Percentiles rank a stretch among this genome's conserved stretches.
Evolutionary conservation across 768 basidiomycete genomes (phyloP).

Genomic region (Mycena vitilis): DNA sequence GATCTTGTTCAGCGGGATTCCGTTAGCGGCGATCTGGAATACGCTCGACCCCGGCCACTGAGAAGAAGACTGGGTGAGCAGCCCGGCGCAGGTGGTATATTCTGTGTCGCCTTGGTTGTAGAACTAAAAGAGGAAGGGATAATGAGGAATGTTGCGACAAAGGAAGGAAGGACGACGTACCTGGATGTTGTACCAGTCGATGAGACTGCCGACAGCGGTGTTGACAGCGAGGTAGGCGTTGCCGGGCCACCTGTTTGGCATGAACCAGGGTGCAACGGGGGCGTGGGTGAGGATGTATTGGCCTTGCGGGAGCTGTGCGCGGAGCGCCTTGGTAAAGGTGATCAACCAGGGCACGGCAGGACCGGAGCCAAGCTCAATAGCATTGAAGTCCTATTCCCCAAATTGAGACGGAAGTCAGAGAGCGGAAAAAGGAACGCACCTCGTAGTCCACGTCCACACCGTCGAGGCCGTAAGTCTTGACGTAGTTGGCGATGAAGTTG

Average conservation of each 20-base stretch:
- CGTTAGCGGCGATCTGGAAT: constrained; percentile 68
- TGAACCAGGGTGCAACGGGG: constrained; percentile 40
- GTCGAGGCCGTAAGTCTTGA: constrained; percentile 60
- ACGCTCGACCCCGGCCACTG: constrained; percentile 71
- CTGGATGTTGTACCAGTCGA: constrained; percentile 75
- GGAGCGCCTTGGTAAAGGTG: constrained; percentile 42
- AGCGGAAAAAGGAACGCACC: constrained; percentile 33
- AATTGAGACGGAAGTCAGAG: background rate
- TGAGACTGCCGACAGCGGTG: constrained; percentile 61
- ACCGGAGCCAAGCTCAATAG: constrained; percentile 54
- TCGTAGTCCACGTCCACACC: constrained; percentile 73
- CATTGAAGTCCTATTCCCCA: constrained; percentile 59
- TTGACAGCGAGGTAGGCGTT: constrained; percentile 39
- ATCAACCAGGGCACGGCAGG: constrained; percentile 57
- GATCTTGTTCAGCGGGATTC: constrained; percentile 70
- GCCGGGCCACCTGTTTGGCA: constrained; percentile 14
- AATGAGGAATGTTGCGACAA: constrained; percentile 10
- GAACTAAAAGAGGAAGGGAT: constrained; percentile 42
- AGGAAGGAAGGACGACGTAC: constrained; percentile 45
- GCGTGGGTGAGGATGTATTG: constrained; percentile 52
- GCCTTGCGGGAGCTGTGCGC: constrained; percentile 36
- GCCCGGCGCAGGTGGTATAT: constrained; percentile 70
- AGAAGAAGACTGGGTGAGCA: constrained; percentile 67
- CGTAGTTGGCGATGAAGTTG: constrained; percentile 65
- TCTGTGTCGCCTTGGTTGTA: constrained; percentile 68